These are phyloP conservation scores for Lachnellula cervina DNA, from an alignment of 2,329 filamentous ascomycete genomes.

Conservation along the genomic window DNA sequence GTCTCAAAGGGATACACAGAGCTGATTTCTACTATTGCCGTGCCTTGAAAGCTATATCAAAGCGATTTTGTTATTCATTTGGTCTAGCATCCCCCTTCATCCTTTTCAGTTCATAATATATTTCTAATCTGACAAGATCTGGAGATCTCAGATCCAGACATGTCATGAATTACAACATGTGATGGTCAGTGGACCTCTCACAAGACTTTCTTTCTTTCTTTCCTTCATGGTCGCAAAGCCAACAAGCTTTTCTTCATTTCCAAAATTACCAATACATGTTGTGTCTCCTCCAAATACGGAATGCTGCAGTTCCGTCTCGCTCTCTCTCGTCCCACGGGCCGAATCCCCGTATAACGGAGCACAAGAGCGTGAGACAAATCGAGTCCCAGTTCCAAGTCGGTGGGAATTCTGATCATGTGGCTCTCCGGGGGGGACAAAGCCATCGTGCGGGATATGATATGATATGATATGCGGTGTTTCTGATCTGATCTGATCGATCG, in stretches of 20 bases:
- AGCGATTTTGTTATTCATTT: neutral
- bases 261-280: neutral
- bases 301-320: neutral
- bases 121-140: neutral
- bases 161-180: neutral
- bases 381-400: neutral
- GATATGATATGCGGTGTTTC: no score
- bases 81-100: neutral
- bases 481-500: neutral
- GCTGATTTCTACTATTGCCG: no score
- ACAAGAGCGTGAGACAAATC: neutral
- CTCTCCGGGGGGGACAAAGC: neutral
- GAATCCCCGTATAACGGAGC: neutral
- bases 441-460: neutral
- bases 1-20: no score
- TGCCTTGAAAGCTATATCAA: neutral
- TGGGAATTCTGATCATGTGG: neutral
- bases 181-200: neutral
- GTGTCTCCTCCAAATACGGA: neutral
- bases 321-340: neutral
- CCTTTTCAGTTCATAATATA: neutral
- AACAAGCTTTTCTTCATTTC: neutral
- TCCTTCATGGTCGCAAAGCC: neutral
- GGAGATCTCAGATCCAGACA: neutral
- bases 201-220: no score